These are phyloP conservation scores for Clitopilus hobsonii DNA, from an alignment of 768 basidiomycete species.

Conservation along the genomic window DNA sequence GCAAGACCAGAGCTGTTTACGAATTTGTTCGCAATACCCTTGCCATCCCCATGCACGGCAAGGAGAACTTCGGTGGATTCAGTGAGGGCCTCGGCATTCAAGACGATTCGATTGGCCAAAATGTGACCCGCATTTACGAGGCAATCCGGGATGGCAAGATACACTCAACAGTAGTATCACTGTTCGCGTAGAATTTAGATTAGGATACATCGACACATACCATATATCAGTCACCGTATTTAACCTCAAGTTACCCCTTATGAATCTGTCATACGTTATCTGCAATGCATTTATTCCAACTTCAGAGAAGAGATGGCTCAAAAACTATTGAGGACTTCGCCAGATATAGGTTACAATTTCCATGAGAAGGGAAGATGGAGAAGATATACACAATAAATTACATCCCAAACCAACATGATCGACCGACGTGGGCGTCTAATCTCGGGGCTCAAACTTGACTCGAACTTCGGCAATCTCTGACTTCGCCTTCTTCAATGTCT, in stretches of 20 bases:
- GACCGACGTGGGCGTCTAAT: not conserved
- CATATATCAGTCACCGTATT: no score
- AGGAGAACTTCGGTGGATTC: slow-evolving; percentile 55
- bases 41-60: slow-evolving; percentile 70
- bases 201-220: no score
- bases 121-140: slow-evolving; percentile 73
- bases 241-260: no score
- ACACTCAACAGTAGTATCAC: slow-evolving; percentile 46
- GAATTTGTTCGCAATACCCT: slow-evolving; percentile 63
- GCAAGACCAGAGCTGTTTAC: slow-evolving; percentile 61
- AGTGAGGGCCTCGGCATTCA: slow-evolving; percentile 38
- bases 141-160: slow-evolving; percentile 56
- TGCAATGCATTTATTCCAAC: no score
- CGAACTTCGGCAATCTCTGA: slow-evolving; percentile 72
- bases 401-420: not conserved
- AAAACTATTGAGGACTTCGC: no score
- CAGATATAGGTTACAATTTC: no score
- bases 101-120: slow-evolving; percentile 63
- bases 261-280: no score
- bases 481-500: slow-evolving; percentile 47
- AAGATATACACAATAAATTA: slow-evolving; percentile 1
- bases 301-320: no score
- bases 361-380: not conserved
- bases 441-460: slow-evolving; percentile 50
- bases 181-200: slow-evolving; percentile 33